Base-by-base conservation (phyloP, 441 rosid species). In the Codiaeum variegatum region DNA sequence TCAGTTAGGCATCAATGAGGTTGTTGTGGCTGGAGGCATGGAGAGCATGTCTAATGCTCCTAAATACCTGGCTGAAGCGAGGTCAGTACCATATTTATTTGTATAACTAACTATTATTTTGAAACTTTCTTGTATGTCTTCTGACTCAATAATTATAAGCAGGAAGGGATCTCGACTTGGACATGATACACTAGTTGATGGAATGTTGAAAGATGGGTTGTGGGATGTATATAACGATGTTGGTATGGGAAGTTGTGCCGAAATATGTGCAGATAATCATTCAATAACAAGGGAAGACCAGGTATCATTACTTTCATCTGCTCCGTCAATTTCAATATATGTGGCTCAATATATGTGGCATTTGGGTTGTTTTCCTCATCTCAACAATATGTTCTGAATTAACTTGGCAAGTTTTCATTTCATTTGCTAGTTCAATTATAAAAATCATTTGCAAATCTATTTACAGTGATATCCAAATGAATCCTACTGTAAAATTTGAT, bases 11-110 rank as follows among this genome's bases (percentile, higher is more conserved):
- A 83, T 95, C 82, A 93, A 93, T 78, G 96, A 95, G 29, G 86
- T 93, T 36, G 95, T 93, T 64, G 97, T 95, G 75, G 93, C 99
- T 26, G 98, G 98, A 78, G 99, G 99, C 81, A 95, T 91, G 98
- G 98, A 95, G 81, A 93, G 86, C 88, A 95, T 95, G 98, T 95
- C 99, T 13, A 95, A 87, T 78, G 89, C 75, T 26, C 99, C 97
- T n/a, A 95, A 95, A 70, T 95, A 95, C 76, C 58, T 95, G 51
- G 91, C 90, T 46, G 98, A 93, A 81, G 99, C 97, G 51, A 93
- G 99, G 99, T 91, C 76, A 38, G 55, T 72, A 65, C 58, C 56
- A 11, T 24, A 78, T 46, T 58, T 58, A 52, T 28, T 36, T 28
- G 23, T 49, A 19, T 32, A 73, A 71, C 47, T 24, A 21, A 71